Percentiles rank a stretch among this genome's conserved stretches.
Conservation (phyloP, 805 yeast species). For the Ogataea ramenticola region DNA sequence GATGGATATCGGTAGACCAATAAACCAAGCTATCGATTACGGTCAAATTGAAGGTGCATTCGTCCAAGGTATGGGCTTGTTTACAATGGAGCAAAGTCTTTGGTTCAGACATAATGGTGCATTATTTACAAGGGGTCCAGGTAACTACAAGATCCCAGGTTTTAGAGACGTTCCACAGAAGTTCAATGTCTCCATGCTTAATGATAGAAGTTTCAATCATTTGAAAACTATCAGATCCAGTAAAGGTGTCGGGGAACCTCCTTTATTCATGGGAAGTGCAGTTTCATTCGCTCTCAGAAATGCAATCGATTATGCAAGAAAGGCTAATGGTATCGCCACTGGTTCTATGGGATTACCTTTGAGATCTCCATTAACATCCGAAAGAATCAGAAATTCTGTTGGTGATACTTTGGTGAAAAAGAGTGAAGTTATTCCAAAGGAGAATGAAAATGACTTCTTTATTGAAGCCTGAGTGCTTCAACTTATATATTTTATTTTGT, state of each 20-base stretch:
- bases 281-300: conserved; percentile 38
- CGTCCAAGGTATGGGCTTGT: conserved; percentile 42
- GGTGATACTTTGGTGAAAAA: conserved; percentile 28
- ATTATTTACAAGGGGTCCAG: conserved; percentile 40
- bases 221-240: conserved; percentile 36
- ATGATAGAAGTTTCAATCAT: conserved; percentile 34
- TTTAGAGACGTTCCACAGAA: conserved; percentile 40
- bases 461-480: conserved; percentile 21
- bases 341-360: conserved; percentile 20
- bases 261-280: conserved; percentile 36
- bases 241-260: conserved; percentile 46
- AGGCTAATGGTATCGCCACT: conserved; percentile 20
- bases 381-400: conserved; percentile 31
- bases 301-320: conserved; percentile 31
- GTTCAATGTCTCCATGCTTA: conserved; percentile 34
- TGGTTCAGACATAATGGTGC: conserved; percentile 36
- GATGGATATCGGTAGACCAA: conserved; percentile 42
- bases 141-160: conserved; percentile 43
- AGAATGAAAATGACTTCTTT: conserved; percentile 26
- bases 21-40: conserved; percentile 41
- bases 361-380: conserved; percentile 36
- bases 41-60: conserved; percentile 47
- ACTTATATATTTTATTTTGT: neutral
- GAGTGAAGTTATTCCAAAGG: conserved; percentile 27
- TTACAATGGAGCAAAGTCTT: conserved; percentile 40